phyloP scores from a whole-genome alignment of 306 rosid species.

The Sophora flavescens region DNA sequence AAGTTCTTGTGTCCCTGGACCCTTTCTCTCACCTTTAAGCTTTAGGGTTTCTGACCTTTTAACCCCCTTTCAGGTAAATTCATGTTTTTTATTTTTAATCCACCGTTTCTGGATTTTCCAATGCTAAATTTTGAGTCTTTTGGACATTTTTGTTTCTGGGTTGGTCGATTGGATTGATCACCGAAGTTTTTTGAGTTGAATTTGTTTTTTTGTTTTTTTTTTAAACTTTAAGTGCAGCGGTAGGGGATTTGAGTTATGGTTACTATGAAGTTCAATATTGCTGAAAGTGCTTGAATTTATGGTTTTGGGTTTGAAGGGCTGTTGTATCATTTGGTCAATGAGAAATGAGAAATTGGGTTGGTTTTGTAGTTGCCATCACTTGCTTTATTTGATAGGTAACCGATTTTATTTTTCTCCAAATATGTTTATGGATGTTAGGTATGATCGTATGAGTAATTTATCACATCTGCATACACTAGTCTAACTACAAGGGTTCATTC shows the following conservation, averaged over 20 bases:
- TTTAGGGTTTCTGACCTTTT: constrained; percentile 55
- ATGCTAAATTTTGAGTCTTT: constrained; percentile 30
- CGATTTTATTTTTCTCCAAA: background rate
- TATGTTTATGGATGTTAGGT: background rate
- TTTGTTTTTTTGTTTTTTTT: background rate
- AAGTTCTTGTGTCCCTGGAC: constrained; percentile 3
- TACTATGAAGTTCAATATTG: constrained; percentile 31
- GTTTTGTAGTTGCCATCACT: constrained; percentile 48
- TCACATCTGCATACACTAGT: background rate
- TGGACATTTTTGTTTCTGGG: constrained; percentile 12
- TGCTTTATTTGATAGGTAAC: constrained; percentile 35
- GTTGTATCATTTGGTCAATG: constrained; percentile 20
- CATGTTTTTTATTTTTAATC: constrained; percentile 10
- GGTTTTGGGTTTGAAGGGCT: constrained; percentile 32
- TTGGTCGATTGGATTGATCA: constrained; percentile 41
- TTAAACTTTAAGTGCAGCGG: constrained; percentile 31
- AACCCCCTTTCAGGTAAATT: constrained; percentile 54
- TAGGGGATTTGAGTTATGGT: constrained; percentile 40
- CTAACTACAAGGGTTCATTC: constrained; percentile 18
- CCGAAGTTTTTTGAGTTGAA: constrained; percentile 8
- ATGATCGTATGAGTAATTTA: constrained; percentile 7
- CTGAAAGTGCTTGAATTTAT: constrained; percentile 35
- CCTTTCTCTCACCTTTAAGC: constrained; percentile 5
- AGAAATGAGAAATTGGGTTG: constrained; percentile 27
- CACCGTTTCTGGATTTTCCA: constrained; percentile 8